Evolutionary conservation across 495 filamentous ascomycete species (phyloP).

Genomic region (Zalerion maritima): DNA sequence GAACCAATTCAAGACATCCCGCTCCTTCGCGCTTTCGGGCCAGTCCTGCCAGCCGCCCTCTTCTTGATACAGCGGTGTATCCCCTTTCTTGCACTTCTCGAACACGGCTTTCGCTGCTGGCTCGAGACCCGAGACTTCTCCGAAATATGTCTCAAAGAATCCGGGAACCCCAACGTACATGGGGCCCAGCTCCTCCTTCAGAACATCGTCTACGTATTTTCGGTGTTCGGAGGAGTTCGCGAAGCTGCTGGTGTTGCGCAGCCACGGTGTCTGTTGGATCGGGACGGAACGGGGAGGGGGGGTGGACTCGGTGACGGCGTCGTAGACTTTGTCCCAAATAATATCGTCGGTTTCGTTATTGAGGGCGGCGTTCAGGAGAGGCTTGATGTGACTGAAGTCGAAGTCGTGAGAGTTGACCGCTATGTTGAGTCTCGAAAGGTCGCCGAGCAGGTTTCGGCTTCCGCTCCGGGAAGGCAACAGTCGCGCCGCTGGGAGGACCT

Average conservation of each 20-base stretch:
- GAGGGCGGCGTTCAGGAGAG: conserved; percentile 18
- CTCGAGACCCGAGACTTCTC: conserved; percentile 5
- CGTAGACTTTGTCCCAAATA: conserved; percentile 19
- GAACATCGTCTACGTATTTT: conserved; percentile 15
- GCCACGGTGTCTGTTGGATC: conserved; percentile 15
- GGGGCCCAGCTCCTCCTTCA: conserved; percentile 13
- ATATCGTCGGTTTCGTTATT: conserved; percentile 9
- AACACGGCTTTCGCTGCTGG: conserved; percentile 11
- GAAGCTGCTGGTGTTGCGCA: conserved; percentile 18
- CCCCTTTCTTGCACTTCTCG: conserved; percentile 8
- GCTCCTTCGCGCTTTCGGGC: conserved; percentile 18
- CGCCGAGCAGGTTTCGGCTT: too few species aligned
- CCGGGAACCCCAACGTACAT: conserved; percentile 11
- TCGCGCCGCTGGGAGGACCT: too few species aligned
- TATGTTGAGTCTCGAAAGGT: conserved; percentile 6
- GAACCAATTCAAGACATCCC: conserved; percentile 9
- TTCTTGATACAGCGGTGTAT: background rate
- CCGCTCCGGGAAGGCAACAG: too few species aligned
- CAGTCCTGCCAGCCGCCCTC: conserved; percentile 1
- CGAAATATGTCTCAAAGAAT: conserved; percentile 10
- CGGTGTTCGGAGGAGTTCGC: conserved; percentile 14
- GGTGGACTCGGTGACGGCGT: conserved; percentile 12
- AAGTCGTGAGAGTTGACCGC: conserved; percentile 18
- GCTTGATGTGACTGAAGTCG: conserved; percentile 19
- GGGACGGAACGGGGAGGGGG: conserved; percentile 8